Conservation (phyloP, 331 rosid genomes). For the Phaseolus coccineus region DNA sequence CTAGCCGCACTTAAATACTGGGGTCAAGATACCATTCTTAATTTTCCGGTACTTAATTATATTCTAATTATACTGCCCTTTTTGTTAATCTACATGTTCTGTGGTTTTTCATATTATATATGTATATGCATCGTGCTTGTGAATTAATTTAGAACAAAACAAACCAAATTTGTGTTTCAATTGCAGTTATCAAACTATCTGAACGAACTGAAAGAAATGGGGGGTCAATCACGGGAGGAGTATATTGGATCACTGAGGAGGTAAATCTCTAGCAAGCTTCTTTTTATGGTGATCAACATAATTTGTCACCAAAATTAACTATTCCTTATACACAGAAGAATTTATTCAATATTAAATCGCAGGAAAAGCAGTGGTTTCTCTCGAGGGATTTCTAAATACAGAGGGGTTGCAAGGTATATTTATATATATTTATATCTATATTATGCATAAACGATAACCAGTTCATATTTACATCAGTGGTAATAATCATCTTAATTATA, state of each 20-base stretch:
- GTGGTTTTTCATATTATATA: not conserved
- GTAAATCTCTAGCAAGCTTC: not conserved
- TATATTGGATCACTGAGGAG: constrained; percentile 22
- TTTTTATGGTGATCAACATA: not conserved
- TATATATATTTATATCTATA: not conserved
- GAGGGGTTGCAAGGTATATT: constrained; percentile 18
- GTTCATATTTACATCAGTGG: not conserved
- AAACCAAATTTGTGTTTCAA: not conserved
- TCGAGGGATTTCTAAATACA: constrained; percentile 14
- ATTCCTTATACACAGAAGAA: not conserved
- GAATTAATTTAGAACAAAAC: not conserved
- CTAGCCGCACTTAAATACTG: constrained; percentile 15
- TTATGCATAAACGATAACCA: not conserved
- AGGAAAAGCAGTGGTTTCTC: constrained; percentile 27
- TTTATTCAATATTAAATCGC: not conserved
- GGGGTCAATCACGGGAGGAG: constrained; percentile 5
- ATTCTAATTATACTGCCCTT: not conserved
- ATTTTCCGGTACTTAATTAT: constrained; percentile 5
- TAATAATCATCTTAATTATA: not conserved
- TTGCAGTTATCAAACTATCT: constrained; percentile 8
- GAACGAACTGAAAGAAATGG: constrained; percentile 24
- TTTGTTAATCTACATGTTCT: not conserved
- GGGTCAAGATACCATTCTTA: constrained; percentile 26
- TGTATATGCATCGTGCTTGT: not conserved
- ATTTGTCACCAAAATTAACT: not conserved